Conservation (phyloP, 2,329 filamentous ascomycete species). For the Fusarium sp. region DNA sequence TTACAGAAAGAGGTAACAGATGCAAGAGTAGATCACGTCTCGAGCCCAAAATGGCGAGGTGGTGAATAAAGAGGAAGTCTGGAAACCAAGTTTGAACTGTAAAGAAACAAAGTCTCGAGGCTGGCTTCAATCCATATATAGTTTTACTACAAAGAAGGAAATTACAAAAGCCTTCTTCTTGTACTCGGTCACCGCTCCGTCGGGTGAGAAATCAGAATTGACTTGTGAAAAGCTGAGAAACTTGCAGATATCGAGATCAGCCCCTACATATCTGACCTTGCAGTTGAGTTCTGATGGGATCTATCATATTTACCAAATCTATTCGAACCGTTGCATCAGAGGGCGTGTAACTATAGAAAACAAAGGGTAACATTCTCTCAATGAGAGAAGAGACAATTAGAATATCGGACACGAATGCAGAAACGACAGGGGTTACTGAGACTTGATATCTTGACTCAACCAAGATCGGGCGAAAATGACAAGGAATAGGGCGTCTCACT, state of each 20-base stretch:
- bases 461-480: not conserved
- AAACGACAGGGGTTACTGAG: not conserved
- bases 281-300: not conserved
- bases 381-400: not conserved
- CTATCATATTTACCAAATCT: not conserved
- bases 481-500: not conserved
- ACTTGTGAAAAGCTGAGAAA: not conserved
- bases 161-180: not conserved
- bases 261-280: not conserved
- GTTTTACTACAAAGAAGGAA: not conserved
- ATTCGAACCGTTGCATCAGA: not conserved
- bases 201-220: not conserved
- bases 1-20: not conserved
- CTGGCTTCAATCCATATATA: not conserved
- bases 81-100: not conserved
- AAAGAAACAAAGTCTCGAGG: not conserved
- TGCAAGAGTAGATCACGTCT: not conserved
- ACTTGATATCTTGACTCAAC: not conserved
- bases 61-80: not conserved
- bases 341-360: not conserved
- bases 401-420: not conserved
- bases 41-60: constrained; percentile 21
- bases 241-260: constrained; percentile 5
- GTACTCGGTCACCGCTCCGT: not conserved
- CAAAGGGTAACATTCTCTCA: not conserved